Evolutionary conservation across 768 basidiomycete species (phyloP), one percentile per base, ranked within the genome.

Genomic region (Tylopilus sp.): DNA sequence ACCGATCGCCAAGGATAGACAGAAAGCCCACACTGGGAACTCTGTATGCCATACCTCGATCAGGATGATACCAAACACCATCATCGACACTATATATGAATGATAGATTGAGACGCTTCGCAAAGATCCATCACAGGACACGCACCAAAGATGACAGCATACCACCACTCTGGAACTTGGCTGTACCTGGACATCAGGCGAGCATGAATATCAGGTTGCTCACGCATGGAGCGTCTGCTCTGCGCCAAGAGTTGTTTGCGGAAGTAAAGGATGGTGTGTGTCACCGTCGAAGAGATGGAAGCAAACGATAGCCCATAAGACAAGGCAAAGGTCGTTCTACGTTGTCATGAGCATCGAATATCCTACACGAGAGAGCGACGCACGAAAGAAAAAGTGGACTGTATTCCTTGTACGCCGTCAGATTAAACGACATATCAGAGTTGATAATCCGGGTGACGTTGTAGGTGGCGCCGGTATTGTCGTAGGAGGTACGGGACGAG

Each of bases 261-360:
- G 78, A 84, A 88, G 71, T 80, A 89, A 33, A 92, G 74, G 66
- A 77, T 74, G 69, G 88, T 81, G 60, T 93, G 92, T 26, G 77
- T 81, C 55, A 89, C 64, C 3, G 86, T 87, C 1, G 89, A 79
- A 0, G 89, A 87, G 66, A 92, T 85, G 28, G 83, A 79, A 3
- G 89, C 89, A 58, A 93, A 92, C n/a, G 86, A 87, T 10, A 92
- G 74, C 22, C 85, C 90, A 62, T 92, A 94, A 10, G 84, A 77
- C 31, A 92, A 70, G 13, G 91, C 85, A 62, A 92, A 92, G 1
- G 87, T 86, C 25, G 82, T 72, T 26, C 68, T 68, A 43, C 22
- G 19, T 1, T 6, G 1, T 9, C 0, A 17, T 65, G n/a, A 61
- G 33, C 19, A 42, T 26, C 21, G n/a, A 56, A 45, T 10, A 11